Evolutionary conservation across 2,329 filamentous ascomycete species (phyloP), one percentile per base, ranked within the genome.

Genomic region (Hysterium pulicare): DNA sequence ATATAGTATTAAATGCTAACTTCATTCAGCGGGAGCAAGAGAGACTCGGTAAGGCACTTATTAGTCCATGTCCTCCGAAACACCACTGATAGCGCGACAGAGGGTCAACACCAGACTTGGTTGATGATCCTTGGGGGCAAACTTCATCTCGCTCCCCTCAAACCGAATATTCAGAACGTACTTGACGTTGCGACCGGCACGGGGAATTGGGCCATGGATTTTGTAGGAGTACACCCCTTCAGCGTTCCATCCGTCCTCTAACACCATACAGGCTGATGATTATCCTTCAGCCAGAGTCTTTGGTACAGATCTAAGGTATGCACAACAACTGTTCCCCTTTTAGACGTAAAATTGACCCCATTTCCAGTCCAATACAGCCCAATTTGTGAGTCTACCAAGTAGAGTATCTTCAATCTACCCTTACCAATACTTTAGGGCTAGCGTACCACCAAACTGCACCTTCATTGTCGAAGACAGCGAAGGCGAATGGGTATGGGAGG

Each of bases 401-500:
- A 10, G 15, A 2, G 26, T 9, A 13, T 6, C 17, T 33, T 15
- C 38, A 41, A 22, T 34, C 9, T 34, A 15, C 38, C 33, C 16
- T 22, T 41, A 33, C 30, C 38, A 33, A 41, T 41, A 30, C 26
- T 24, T 6, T 20, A 41, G 38, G 10, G 15, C 16, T 34, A 71
- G 70, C 47, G 70, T 82, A 13, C 81, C 79, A 13, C 71, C 75
- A 9, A 83, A 83, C 53, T 71, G 78, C 16, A 70, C 69, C 6
- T 82, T 83, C 62, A 67, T 81, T 41, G 71, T 84, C 10, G 80
- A 83, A 51, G 80, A 84, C 54, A 74, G 74, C 37, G 78, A 82
- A 46, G 69, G 75, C 21, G 68, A 74, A 9, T 83, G 80, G 80
- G 56, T 67, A 26, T 77, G 76, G 37, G 61, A 70, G 24, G 40